Percentiles rank a stretch among this genome's conserved stretches.
phyloP scores from a whole-genome alignment of 495 filamentous ascomycete species.

The Penicillium canariense region DNA sequence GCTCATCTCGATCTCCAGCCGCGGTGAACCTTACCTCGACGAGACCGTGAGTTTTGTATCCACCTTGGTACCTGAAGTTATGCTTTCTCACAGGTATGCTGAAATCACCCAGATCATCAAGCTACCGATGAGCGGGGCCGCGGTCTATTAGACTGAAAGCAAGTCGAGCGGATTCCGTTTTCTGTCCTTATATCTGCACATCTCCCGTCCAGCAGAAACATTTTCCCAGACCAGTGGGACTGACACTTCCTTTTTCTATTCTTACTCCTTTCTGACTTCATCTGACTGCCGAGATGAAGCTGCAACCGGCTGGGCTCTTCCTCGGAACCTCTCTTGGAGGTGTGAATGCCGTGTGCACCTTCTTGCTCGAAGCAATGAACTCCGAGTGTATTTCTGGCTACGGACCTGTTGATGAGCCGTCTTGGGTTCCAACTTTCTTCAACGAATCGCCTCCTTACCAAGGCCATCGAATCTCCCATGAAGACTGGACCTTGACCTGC shows the following conservation, averaged over 20 bases:
- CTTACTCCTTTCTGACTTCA: neutral
- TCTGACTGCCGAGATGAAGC: conserved; percentile 4
- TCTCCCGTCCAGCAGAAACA: too few species aligned
- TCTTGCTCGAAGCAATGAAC: conserved; percentile 12
- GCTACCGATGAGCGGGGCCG: too few species aligned
- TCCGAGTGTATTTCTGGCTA: conserved; percentile 7
- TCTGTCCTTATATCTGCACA: too few species aligned
- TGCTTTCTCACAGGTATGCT: too few species aligned
- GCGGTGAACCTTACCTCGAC: too few species aligned
- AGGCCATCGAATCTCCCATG: conserved; percentile 5
- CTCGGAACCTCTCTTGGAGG: conserved; percentile 3
- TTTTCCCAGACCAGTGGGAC: neutral
- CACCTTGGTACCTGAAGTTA: too few species aligned
- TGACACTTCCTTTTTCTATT: neutral
- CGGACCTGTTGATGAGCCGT: neutral
- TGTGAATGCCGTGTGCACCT: conserved; percentile 5
- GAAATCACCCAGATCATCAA: too few species aligned
- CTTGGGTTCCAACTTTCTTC: conserved; percentile 1
- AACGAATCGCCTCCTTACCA: conserved; percentile 13
- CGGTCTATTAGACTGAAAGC: too few species aligned
- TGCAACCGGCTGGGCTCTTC: conserved; percentile 8
- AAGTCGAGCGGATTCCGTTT: too few species aligned
- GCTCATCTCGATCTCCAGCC: too few species aligned
- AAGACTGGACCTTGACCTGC: conserved; percentile 12
- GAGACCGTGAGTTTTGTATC: too few species aligned